Evolutionary conservation across 371 early-diverging fungal genomes (phyloP), one percentile per base, ranked within the genome.

Genomic region (Batkoa obscura): DNA sequence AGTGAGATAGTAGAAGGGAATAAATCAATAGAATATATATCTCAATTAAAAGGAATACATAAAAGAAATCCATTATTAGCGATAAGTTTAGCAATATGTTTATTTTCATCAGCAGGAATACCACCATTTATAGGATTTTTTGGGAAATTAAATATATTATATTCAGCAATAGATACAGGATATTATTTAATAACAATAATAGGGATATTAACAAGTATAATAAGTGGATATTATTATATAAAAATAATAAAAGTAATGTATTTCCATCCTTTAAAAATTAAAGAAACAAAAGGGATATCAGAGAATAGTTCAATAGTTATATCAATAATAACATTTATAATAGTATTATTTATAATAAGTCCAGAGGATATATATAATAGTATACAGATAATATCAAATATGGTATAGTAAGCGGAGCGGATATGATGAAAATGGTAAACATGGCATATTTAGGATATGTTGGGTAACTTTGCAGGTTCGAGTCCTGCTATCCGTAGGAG

Each of bases 221-320:
- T 69, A 35, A 69, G 62, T 66, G 59, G 63, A 54, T 62, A 60
- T 59, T 69, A 68, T 66, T 67, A 70, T 70, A 55, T 68, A 58
- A 60, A 60, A 66, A 61, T 70, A 56, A 64, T 68, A 43, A 68
- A 68, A 68, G 41, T 41, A 41, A 41, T 41, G 13, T 41, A 41
- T 41, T 41, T 41, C 13, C 9, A 59, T 4, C 9, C n/a, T n/a
- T n/a, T n/a, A n/a, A n/a, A n/a, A n/a, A n/a, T 31, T 34, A 35
- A 52, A 34, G 13, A 31, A 52, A 9, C 5, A 12, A 12, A 34
- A 10, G 34, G 12, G 52, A 36, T 31, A 36, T 12, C 35, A 52
- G 33, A 34, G 12, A 52, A 52, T 52, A 31, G 12, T 34, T 23
- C 30, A 23, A 12, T 34, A 34, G 34, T 36, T 5, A 43, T 42